These are phyloP conservation scores for Backusella circina DNA, from an alignment of 192 early-diverging fungal species.

Conservation along the genomic window DNA sequence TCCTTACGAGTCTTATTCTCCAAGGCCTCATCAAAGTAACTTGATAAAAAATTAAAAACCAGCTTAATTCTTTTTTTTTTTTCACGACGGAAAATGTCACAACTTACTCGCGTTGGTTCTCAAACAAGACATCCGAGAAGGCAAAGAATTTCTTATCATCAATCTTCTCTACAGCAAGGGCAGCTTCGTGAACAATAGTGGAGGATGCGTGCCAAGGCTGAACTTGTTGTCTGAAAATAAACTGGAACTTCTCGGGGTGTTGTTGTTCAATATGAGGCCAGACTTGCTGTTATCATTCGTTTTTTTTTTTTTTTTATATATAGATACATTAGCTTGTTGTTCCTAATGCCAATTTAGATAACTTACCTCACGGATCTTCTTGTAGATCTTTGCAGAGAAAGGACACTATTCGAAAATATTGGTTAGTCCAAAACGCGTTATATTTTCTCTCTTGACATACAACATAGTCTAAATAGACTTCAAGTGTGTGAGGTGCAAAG, in stretches of 20 bases:
- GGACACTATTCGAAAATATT: slow-evolving; percentile 42
- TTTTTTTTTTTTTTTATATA: too few species aligned
- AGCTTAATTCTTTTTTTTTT: neutral
- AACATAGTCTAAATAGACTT: slow-evolving; percentile 55
- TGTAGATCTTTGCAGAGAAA: slow-evolving; percentile 63
- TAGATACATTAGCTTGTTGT: neutral
- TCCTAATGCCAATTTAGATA: neutral
- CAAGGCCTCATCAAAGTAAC: slow-evolving; percentile 62
- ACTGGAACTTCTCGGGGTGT: slow-evolving; percentile 45
- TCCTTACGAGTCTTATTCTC: slow-evolving; percentile 52
- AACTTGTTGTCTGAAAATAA: slow-evolving; percentile 79
- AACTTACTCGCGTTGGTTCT: slow-evolving; percentile 50
- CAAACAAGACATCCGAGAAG: slow-evolving; percentile 56
- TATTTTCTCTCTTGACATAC: slow-evolving; percentile 10
- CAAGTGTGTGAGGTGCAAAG: slow-evolving; percentile 40
- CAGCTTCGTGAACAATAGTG: slow-evolving; percentile 73
- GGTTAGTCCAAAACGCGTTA: neutral
- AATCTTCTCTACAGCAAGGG: slow-evolving; percentile 63
- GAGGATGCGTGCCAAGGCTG: slow-evolving; percentile 83
- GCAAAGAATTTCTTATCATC: slow-evolving; percentile 48
- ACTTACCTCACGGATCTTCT: slow-evolving; percentile 38
- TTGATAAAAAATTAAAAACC: slow-evolving; percentile 1
- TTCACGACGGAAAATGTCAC: neutral
- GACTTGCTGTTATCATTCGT: slow-evolving; percentile 47
- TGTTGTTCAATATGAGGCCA: slow-evolving; percentile 44